These are phyloP conservation scores for Candida maris DNA, from an alignment of 805 yeast genomes.

Conservation along the genomic window DNA sequence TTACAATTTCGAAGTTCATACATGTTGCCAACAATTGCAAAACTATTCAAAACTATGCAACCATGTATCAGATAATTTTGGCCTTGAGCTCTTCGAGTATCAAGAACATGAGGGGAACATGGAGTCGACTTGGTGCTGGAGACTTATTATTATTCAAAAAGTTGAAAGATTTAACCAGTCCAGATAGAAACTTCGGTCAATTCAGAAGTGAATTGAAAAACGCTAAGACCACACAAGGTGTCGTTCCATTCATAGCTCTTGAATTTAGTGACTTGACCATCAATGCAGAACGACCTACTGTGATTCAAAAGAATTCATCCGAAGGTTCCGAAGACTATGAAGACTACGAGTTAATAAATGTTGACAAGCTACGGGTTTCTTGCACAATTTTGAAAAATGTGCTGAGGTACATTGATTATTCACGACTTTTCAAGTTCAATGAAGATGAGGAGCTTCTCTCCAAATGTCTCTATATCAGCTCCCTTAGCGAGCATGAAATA, in stretches of 20 bases:
- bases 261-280: slow-evolving; percentile 79
- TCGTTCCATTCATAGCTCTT: slow-evolving; percentile 87
- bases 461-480: slow-evolving; percentile 77
- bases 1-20: slow-evolving; percentile 78
- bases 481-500: slow-evolving; percentile 73
- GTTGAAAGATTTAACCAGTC: slow-evolving; percentile 68
- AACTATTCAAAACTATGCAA: slow-evolving; percentile 73
- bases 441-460: slow-evolving; percentile 65
- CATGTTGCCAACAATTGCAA: slow-evolving; percentile 79
- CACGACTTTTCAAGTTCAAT: slow-evolving; percentile 57
- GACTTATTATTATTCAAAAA: slow-evolving; percentile 66
- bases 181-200: slow-evolving; percentile 66
- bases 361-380: slow-evolving; percentile 70
- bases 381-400: slow-evolving; percentile 75
- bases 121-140: slow-evolving; percentile 70
- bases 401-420: slow-evolving; percentile 82
- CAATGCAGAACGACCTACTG: slow-evolving; percentile 61
- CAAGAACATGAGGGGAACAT: slow-evolving; percentile 59
- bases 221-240: slow-evolving; percentile 63
- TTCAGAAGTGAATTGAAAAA: slow-evolving; percentile 58
- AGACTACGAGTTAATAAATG: slow-evolving; percentile 54
- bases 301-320: slow-evolving; percentile 23
- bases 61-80: slow-evolving; percentile 80
- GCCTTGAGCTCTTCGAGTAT: slow-evolving; percentile 71
- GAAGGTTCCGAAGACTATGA: slow-evolving; percentile 26